phyloP scores from a whole-genome alignment of 176 grass and related monocot genomes.

The Dendrocalamus sinicus region DNA sequence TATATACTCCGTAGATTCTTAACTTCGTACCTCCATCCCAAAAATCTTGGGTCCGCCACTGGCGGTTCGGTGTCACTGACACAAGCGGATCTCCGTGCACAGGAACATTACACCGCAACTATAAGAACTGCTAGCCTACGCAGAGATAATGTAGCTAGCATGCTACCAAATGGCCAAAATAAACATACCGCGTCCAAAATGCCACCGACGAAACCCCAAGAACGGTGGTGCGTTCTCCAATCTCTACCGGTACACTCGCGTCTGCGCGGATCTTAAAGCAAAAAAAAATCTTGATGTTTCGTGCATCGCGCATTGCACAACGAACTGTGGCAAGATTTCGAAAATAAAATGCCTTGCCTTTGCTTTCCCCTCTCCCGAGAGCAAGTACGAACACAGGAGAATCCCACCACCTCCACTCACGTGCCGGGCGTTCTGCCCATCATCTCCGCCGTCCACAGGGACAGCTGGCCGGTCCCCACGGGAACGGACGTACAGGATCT shows the following conservation, averaged over 20 bases:
- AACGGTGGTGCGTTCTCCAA: too few relatives aligned
- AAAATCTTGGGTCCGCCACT: too few relatives aligned
- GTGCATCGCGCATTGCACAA: too few relatives aligned
- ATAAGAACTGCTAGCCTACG: neutral
- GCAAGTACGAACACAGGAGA: neutral
- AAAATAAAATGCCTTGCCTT: too few relatives aligned
- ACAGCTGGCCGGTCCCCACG: neutral
- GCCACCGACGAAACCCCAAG: neutral
- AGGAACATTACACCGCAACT: neutral
- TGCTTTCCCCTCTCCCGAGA: too few relatives aligned
- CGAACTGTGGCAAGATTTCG: too few relatives aligned
- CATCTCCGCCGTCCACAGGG: neutral
- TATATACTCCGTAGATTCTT: too few relatives aligned
- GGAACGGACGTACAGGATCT: neutral
- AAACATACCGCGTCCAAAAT: neutral
- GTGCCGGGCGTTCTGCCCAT: neutral
- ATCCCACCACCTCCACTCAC: neutral
- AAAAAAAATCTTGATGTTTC: too few relatives aligned
- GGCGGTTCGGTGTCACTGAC: conserved; percentile 21
- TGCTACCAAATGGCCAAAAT: conserved; percentile 29
- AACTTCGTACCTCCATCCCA: too few relatives aligned
- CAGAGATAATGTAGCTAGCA: conserved; percentile 30
- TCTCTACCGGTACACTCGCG: too few relatives aligned
- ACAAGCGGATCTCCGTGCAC: conserved; percentile 37
- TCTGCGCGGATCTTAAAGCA: too few relatives aligned